These are phyloP conservation scores for Corchorus olitorius DNA, from an alignment of 345 rosid genomes.

Conservation along the genomic window DNA sequence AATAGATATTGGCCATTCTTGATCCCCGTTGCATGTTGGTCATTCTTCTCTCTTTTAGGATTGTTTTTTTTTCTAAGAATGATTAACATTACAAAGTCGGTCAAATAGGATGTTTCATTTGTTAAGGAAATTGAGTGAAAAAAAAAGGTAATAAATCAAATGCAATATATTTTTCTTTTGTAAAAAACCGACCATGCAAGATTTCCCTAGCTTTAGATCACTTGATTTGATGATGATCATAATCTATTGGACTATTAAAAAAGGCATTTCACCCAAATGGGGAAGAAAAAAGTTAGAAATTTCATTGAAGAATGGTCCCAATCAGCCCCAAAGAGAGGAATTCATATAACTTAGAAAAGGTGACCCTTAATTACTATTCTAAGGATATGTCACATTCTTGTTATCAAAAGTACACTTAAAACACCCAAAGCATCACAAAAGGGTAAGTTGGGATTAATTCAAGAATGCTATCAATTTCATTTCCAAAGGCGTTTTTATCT, in stretches of 20 bases:
- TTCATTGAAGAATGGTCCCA: not conserved
- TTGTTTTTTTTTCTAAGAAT: not conserved
- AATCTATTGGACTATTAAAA: too few species aligned
- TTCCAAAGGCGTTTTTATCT: too few species aligned
- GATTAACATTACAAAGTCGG: slow-evolving; percentile 13
- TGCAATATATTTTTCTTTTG: not conserved
- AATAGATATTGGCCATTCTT: too few species aligned
- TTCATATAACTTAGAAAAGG: not conserved
- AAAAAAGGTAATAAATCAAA: not conserved
- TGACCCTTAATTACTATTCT: not conserved
- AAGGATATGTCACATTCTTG: slow-evolving; percentile 31
- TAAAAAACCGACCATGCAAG: not conserved
- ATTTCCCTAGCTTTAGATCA: too few species aligned
- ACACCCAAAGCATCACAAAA: slow-evolving; percentile 19
- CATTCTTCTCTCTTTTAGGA: not conserved
- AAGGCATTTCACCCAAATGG: not conserved
- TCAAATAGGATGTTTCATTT: not conserved
- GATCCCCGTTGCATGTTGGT: too few species aligned
- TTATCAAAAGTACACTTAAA: slow-evolving; percentile 32
- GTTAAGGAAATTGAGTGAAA: not conserved
- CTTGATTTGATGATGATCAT: not conserved
- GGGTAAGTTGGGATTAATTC: not conserved
- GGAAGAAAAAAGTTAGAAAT: not conserved
- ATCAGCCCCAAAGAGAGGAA: not conserved
- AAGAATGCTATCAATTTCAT: slow-evolving; percentile 1